These are phyloP conservation scores for Phytophthora constricta DNA, from an alignment of 352 stramenopile species.

Conservation along the genomic window DNA sequence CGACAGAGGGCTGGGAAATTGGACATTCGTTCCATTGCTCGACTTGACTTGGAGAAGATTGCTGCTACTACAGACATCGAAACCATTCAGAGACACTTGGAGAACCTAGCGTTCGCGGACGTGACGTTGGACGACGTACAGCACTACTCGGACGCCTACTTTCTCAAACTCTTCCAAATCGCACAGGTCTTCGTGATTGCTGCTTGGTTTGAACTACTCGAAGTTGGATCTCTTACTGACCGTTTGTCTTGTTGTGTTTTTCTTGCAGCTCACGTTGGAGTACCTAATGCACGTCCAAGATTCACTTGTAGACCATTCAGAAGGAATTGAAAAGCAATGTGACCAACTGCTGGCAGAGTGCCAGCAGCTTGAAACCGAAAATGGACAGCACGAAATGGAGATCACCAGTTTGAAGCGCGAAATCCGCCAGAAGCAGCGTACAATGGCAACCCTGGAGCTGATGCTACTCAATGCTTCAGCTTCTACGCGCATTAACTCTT, in stretches of 20 bases:
- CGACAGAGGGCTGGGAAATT: conserved; percentile 77
- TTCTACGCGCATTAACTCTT: conserved; percentile 29
- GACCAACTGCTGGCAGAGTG: conserved; percentile 66
- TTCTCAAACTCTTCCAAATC: conserved; percentile 89
- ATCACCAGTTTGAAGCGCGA: conserved; percentile 75
- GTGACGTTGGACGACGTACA: conserved; percentile 85
- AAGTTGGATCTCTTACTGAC: no score
- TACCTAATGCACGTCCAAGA: conserved; percentile 88
- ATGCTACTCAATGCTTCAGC: conserved; percentile 74
- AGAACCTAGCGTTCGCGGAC: conserved; percentile 85
- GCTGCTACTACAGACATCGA: conserved; percentile 80
- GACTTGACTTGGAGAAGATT: conserved; percentile 76
- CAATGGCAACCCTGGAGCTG: conserved; percentile 80
- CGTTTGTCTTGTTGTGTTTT: background rate
- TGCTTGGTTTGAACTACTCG: no score
- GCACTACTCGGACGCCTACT: conserved; percentile 86
- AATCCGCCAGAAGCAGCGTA: conserved; percentile 82
- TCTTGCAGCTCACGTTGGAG: conserved; percentile 75
- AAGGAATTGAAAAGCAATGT: conserved; percentile 74
- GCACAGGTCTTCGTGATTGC: conserved; percentile 75
- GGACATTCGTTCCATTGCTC: conserved; percentile 72
- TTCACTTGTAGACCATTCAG: conserved; percentile 71
- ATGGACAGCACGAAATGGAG: conserved; percentile 65
- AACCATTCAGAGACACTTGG: conserved; percentile 74
- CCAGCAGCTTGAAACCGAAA: conserved; percentile 65